Percentiles rank a stretch among this genome's conserved stretches.
Conservation (phyloP, 495 filamentous ascomycete genomes). For the Mytilinidion resinicola region DNA sequence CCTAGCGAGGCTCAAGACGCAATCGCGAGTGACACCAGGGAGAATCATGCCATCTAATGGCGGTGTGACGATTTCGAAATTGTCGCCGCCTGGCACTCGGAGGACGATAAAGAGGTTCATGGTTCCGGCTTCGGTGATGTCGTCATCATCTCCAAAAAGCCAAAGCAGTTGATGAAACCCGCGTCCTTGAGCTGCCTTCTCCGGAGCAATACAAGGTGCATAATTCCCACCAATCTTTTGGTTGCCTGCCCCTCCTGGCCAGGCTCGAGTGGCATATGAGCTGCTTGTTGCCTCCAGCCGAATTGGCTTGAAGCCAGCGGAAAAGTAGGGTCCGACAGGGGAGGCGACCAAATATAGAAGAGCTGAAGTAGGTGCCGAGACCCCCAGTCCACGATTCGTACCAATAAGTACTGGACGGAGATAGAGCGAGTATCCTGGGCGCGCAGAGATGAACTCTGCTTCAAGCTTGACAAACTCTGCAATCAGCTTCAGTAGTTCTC, state of each 20-base stretch:
- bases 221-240: constrained; percentile 3
- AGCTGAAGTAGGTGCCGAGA: neutral
- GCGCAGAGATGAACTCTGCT: neutral
- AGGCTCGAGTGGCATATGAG: neutral
- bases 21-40: neutral
- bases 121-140: neutral
- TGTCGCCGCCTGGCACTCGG: neutral
- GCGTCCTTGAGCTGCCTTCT: neutral
- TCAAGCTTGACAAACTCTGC: constrained; percentile 1
- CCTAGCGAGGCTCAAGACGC: neutral
- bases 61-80: neutral
- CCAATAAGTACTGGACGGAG: constrained; percentile 1
- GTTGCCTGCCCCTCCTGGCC: neutral
- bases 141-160: neutral
- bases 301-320: neutral
- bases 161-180: constrained; percentile 1
- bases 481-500: neutral
- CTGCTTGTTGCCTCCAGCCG: neutral
- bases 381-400: neutral
- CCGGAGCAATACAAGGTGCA: neutral
- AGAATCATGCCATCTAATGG: neutral
- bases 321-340: neutral
- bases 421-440: neutral
- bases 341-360: neutral
- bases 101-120: neutral